Percentiles rank a stretch among this genome's conserved stretches.
Evolutionary conservation across 805 yeast species (phyloP).

Genomic region (Schwanniomyces yamadae): DNA sequence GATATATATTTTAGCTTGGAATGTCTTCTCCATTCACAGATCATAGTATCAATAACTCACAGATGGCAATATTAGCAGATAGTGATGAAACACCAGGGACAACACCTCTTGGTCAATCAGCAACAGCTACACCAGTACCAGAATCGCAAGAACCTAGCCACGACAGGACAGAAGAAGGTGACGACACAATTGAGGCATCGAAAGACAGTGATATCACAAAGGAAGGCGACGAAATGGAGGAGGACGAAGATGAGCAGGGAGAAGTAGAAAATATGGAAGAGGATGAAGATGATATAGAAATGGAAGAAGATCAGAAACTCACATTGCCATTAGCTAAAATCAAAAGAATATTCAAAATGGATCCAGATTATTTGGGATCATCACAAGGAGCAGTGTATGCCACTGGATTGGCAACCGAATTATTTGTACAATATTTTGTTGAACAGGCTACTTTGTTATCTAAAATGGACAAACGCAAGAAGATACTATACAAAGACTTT

Average conservation of each 20-base stretch:
- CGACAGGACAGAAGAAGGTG: slow-evolving; percentile 2
- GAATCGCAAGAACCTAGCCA: no score
- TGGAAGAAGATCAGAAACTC: slow-evolving; percentile 24
- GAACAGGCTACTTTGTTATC: slow-evolving; percentile 70
- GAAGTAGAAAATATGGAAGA: slow-evolving; percentile 6
- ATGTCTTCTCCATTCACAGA: slow-evolving; percentile 13
- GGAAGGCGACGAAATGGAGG: no score
- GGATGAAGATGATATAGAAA: slow-evolving; percentile 22
- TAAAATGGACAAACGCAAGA: slow-evolving; percentile 63
- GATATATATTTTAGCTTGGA: no score
- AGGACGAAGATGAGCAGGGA: slow-evolving; percentile 1
- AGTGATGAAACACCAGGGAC: slow-evolving; percentile 19
- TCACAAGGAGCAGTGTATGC: slow-evolving; percentile 73
- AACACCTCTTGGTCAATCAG: slow-evolving; percentile 16
- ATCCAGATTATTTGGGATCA: slow-evolving; percentile 67
- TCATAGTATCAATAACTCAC: slow-evolving; percentile 8
- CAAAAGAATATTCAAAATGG: slow-evolving; percentile 70
- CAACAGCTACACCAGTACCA: slow-evolving; percentile 8
- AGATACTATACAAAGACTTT: slow-evolving; percentile 68
- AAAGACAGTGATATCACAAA: not conserved
- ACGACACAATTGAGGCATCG: no score
- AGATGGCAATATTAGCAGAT: slow-evolving; percentile 5
- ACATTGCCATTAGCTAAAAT: slow-evolving; percentile 65
- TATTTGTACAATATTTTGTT: slow-evolving; percentile 66
- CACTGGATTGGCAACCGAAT: slow-evolving; percentile 74